These are phyloP conservation scores for Tylopilus balloui DNA, from an alignment of 768 basidiomycete genomes.

Conservation along the genomic window DNA sequence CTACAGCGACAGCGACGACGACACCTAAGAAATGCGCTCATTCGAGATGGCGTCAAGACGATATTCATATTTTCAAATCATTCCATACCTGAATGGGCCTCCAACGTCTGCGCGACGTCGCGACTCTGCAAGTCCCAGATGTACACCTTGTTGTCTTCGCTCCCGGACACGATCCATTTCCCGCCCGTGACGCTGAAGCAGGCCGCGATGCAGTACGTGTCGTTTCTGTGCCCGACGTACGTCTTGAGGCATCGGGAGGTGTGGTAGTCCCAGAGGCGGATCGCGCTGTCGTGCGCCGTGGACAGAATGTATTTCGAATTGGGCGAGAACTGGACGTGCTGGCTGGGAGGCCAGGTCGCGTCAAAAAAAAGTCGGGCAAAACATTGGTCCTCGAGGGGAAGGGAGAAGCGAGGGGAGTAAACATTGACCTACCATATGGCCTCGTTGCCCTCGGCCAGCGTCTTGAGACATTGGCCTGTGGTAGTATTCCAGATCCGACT, in stretches of 20 bases:
- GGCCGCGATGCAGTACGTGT: conserved; percentile 79
- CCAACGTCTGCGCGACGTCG: conserved; percentile 76
- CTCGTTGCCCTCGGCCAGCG: conserved; percentile 84
- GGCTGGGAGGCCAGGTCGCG: too few species aligned
- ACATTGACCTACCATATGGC: conserved; percentile 60
- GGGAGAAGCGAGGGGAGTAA: neutral
- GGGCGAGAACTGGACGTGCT: conserved; percentile 91
- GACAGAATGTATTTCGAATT: conserved; percentile 94
- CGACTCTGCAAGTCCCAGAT: conserved; percentile 89
- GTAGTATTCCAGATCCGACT: conserved; percentile 96
- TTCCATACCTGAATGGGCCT: conserved; percentile 69
- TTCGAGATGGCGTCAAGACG: too few species aligned
- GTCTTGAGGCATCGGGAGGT: conserved; percentile 88
- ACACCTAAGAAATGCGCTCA: conserved; percentile 35
- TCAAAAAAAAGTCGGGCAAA: too few species aligned
- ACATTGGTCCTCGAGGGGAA: too few species aligned
- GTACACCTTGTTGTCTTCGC: conserved; percentile 85
- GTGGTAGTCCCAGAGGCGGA: conserved; percentile 95
- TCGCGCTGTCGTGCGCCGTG: conserved; percentile 87
- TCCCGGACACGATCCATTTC: conserved; percentile 88
- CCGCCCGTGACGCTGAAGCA: conserved; percentile 83
- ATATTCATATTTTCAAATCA: conserved; percentile 7
- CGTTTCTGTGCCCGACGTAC: conserved; percentile 77
- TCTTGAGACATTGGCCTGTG: conserved; percentile 94
- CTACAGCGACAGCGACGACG: conserved; percentile 78